Percentiles rank a stretch among this genome's conserved stretches.
Conservation (phyloP, 805 yeast genomes). For the Candida michaelii region DNA sequence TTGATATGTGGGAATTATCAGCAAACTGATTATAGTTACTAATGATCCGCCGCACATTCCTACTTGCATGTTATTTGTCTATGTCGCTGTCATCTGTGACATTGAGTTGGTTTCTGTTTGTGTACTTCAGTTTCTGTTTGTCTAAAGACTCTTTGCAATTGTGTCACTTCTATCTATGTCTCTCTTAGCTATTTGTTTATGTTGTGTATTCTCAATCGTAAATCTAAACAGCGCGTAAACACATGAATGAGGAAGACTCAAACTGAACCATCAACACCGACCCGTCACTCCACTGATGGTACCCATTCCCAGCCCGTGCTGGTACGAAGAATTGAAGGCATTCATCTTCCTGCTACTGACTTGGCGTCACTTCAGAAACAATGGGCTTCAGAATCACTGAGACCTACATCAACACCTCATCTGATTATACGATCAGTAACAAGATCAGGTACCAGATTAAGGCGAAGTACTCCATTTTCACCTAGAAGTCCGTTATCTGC, state of each 20-base stretch:
- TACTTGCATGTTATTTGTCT: too few relatives aligned
- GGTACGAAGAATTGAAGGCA: background rate
- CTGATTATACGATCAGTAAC: constrained; percentile 7
- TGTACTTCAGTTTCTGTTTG: too few relatives aligned
- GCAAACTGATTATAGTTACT: too few relatives aligned
- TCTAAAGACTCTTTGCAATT: too few relatives aligned
- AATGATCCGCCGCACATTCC: too few relatives aligned
- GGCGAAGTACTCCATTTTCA: background rate
- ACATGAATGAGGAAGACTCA: background rate
- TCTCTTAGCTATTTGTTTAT: too few relatives aligned
- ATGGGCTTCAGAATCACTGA: constrained; percentile 1
- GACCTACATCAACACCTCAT: constrained; percentile 2
- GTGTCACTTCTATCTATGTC: too few relatives aligned
- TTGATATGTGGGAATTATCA: too few relatives aligned
- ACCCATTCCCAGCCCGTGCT: background rate
- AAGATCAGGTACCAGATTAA: constrained; percentile 7
- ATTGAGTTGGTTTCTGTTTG: too few relatives aligned
- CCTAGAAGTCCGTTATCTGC: constrained; percentile 5
- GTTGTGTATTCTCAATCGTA: too few relatives aligned
- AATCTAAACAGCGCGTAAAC: background rate
- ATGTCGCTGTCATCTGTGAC: too few relatives aligned
- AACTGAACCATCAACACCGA: constrained; percentile 24
- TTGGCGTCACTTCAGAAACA: constrained; percentile 7
- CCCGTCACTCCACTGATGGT: constrained; percentile 5
- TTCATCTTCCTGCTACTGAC: constrained; percentile 12